Conservation (phyloP, 2,329 filamentous ascomycete species). For the Cladophialophora yegresii region DNA sequence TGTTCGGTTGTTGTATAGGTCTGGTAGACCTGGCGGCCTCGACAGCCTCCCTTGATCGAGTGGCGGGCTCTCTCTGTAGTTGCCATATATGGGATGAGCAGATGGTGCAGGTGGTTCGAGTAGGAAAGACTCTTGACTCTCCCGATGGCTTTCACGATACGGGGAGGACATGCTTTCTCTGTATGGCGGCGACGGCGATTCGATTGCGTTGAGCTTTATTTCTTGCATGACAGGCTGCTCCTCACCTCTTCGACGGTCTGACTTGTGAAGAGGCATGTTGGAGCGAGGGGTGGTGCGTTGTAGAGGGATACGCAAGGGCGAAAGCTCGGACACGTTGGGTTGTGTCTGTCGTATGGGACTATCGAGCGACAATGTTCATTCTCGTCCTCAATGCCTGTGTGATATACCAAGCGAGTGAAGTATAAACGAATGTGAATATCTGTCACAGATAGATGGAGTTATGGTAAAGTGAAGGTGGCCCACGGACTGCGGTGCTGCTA, state of each 20-base stretch:
- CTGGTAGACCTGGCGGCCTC: conserved; percentile 19
- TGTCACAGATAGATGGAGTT: neutral
- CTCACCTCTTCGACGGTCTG: conserved; percentile 23
- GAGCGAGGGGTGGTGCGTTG: conserved; percentile 12
- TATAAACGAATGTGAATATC: neutral
- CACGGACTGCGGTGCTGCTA: neutral
- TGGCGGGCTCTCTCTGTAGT: conserved; percentile 24
- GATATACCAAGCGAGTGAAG: neutral
- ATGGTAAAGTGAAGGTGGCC: neutral
- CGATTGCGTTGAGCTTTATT: conserved; percentile 23
- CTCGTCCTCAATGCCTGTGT: neutral
- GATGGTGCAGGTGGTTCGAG: conserved; percentile 25
- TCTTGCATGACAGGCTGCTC: conserved; percentile 29
- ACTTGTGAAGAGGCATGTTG: conserved; percentile 34
- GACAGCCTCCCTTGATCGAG: conserved; percentile 11
- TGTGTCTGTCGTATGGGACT: conserved; percentile 9
- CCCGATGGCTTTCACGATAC: conserved; percentile 3
- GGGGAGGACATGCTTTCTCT: conserved; percentile 2
- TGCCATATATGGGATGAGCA: conserved; percentile 28
- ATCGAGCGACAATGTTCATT: conserved; percentile 9
- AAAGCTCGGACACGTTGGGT: conserved; percentile 6
- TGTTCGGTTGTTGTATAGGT: conserved; percentile 27
- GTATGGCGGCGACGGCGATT: conserved; percentile 21
- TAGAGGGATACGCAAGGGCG: conserved; percentile 13
- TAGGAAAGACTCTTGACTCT: conserved; percentile 19